A percentile compares a stretch with the other conserved stretches of the same genome.
Conservation (phyloP, 2,329 filamentous ascomycete species). For the Aspergillus luchuensis region DNA sequence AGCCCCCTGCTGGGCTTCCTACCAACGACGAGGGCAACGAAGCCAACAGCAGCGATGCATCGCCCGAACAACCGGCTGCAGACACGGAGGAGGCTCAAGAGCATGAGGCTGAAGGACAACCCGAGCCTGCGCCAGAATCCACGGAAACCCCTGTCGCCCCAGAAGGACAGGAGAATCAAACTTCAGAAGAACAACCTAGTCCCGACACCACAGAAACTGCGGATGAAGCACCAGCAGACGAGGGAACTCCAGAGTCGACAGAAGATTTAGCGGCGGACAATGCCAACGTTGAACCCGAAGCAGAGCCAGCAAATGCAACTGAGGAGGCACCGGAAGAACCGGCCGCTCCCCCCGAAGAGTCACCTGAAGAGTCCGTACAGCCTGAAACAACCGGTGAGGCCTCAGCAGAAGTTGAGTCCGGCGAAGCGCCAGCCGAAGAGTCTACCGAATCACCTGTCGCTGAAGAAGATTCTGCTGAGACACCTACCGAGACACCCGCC, state of each 20-base stretch:
- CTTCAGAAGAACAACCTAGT: not conserved
- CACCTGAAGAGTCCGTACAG: slow-evolving; percentile 9
- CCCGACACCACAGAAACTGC: slow-evolving; percentile 13
- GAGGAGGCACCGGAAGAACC: slow-evolving; percentile 8
- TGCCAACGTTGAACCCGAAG: slow-evolving; percentile 14
- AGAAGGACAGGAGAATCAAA: slow-evolving; percentile 12
- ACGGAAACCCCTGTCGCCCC: slow-evolving; percentile 7
- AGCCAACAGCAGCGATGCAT: slow-evolving; percentile 14
- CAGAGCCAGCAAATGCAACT: slow-evolving; percentile 11
- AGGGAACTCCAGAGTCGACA: not conserved
- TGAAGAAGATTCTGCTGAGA: not conserved
- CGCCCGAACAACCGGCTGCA: slow-evolving; percentile 8
- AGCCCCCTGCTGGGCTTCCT: not conserved
- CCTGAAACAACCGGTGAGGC: slow-evolving; percentile 5
- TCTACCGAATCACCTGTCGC: not conserved
- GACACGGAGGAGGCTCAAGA: slow-evolving; percentile 13
- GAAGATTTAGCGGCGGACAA: slow-evolving; percentile 16
- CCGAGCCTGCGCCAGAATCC: slow-evolving; percentile 6
- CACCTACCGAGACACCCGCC: not conserved
- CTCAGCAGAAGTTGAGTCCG: slow-evolving; percentile 1
- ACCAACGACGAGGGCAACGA: slow-evolving; percentile 7
- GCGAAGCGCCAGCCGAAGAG: slow-evolving; percentile 15
- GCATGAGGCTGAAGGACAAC: slow-evolving; percentile 14
- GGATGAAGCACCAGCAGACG: slow-evolving; percentile 10
- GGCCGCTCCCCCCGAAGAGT: slow-evolving; percentile 16